These are phyloP conservation scores for Cytospora chrysosperma DNA, from an alignment of 2,329 filamentous ascomycete genomes.

Conservation along the genomic window DNA sequence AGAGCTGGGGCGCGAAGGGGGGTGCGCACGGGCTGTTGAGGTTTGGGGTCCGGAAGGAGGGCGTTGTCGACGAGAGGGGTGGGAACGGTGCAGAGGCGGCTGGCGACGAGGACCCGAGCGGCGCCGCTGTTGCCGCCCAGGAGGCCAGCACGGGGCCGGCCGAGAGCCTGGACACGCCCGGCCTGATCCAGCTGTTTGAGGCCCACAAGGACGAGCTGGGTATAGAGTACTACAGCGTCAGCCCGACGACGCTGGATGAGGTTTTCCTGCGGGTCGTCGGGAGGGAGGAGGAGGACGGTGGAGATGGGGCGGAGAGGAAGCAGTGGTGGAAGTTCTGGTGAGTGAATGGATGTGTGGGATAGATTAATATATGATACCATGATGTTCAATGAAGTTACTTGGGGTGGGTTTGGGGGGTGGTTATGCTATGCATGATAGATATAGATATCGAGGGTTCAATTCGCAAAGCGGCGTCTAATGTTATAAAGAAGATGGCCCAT, in stretches of 20 bases:
- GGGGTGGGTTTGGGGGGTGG: no score
- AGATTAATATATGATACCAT: conserved; percentile 9
- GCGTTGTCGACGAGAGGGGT: conserved; percentile 25
- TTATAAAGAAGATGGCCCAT: no score
- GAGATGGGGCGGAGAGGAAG: conserved; percentile 30
- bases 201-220: conserved; percentile 66
- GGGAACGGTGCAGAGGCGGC: background rate
- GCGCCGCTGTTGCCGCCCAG: background rate
- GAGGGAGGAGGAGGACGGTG: conserved; percentile 66
- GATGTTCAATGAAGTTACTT: background rate
- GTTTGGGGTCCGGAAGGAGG: conserved; percentile 18
- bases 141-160: background rate
- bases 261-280: conserved; percentile 86
- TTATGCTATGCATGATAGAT: background rate
- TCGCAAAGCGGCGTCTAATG: background rate
- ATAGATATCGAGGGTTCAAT: background rate
- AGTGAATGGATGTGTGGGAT: background rate
- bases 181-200: conserved; percentile 55
- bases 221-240: conserved; percentile 83
- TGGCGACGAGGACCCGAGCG: background rate
- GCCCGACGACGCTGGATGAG: conserved; percentile 83
- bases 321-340: conserved; percentile 12
- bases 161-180: conserved; percentile 41
- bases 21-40: conserved; percentile 19
- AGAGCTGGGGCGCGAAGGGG: conserved; percentile 34